These are phyloP conservation scores for Phycomyces nitens DNA, from an alignment of 192 early-diverging fungal genomes.

Conservation along the genomic window DNA sequence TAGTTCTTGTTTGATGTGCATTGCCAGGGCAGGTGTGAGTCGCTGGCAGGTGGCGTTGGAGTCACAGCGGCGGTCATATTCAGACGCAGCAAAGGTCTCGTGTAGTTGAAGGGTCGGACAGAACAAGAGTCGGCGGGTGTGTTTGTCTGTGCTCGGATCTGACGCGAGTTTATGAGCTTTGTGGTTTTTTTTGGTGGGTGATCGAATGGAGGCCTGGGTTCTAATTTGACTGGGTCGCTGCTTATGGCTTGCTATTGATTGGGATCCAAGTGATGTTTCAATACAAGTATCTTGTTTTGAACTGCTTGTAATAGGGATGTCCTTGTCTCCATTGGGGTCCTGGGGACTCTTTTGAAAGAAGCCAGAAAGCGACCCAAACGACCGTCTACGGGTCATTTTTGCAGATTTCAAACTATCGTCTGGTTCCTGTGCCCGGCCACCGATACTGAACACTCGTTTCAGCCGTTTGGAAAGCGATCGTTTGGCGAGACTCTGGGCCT, in stretches of 20 bases:
- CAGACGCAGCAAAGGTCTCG: conserved; percentile 63
- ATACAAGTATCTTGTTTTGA: conserved; percentile 4
- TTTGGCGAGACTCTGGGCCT: conserved; percentile 27
- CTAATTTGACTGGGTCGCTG: conserved; percentile 10
- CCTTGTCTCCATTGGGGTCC: background rate
- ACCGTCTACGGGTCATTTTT: conserved; percentile 8
- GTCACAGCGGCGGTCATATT: conserved; percentile 90
- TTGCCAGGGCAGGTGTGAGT: conserved; percentile 80
- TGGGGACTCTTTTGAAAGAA: conserved; percentile 1
- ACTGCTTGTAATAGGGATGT: background rate
- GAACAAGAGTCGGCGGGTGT: conserved; percentile 40
- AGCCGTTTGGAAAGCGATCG: conserved; percentile 28
- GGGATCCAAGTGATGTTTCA: background rate
- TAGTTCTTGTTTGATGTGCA: conserved; percentile 87
- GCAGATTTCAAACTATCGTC: background rate
- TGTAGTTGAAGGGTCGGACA: conserved; percentile 54
- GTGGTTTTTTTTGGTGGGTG: background rate
- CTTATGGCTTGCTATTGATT: conserved; percentile 16
- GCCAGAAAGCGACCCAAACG: background rate
- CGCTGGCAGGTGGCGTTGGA: conserved; percentile 76
- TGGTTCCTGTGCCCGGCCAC: conserved; percentile 8
- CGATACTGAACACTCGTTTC: conserved; percentile 33
- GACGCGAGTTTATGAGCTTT: too few species aligned
- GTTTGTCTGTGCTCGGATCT: too few species aligned
- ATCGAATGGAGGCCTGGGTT: conserved; percentile 14